Evolutionary conservation across 257 asterid genomes (phyloP), one percentile per base, ranked within the genome.

Genomic region (Echites panduratus): DNA sequence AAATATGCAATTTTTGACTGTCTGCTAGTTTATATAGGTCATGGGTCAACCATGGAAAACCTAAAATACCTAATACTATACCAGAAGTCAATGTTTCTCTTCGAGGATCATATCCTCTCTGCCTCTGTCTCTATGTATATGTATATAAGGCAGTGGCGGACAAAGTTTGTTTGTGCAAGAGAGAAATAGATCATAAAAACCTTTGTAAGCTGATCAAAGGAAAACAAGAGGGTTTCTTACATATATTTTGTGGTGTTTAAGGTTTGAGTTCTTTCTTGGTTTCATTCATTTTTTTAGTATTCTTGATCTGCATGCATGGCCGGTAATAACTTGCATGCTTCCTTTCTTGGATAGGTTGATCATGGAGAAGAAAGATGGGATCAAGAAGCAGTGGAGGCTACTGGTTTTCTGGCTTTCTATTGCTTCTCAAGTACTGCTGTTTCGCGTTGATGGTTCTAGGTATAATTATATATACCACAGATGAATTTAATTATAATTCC

Each of bases 61-160:
- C 68, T 63, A 63, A 63, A 63, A 63, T 63, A 63, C 68, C 68
- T 63, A 63, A 63, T 63, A 17, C 16, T n/a, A n/a, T 63, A 20
- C 68, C 68, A 63, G 48, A 63, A 63, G 68, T 63, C 68, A 63
- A 63, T 63, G 14, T 63, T 63, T 63, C 16, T 0, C 27, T 3
- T 19, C 45, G 2, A 62, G 24, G 32, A 29, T 38, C n/a, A 7
- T 63, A 16, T 38, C 7, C 24, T 32, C 45, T 62, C 10, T 59
- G 16, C 13, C 41, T 27, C 65, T 24, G 40, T 58, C 40, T 58
- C 64, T 58, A 17, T 58, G 5, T 59, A 17, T 2, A 32, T 61
- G 67, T 32, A 63, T 20, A 32, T 12, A 61, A 59, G 43, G 67
- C 44, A 61, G 43, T n/a, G 45, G 45, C 11, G 32, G 67, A 61